These are phyloP conservation scores for Elsinoe fawcettii DNA, from an alignment of 2,329 filamentous ascomycete species.

Conservation along the genomic window DNA sequence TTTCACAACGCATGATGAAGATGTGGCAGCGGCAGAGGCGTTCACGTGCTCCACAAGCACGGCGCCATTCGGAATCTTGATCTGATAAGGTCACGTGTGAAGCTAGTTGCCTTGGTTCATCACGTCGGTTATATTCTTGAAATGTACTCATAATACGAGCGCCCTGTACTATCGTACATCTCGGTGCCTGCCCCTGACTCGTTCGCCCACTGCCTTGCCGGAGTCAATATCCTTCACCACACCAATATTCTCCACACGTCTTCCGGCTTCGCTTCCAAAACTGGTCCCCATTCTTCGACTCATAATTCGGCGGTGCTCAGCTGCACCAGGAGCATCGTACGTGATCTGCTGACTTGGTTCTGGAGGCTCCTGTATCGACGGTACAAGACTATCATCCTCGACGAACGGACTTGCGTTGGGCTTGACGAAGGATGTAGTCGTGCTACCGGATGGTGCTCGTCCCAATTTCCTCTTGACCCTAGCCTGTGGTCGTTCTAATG, in stretches of 20 bases:
- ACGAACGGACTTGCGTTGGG: conserved; percentile 12
- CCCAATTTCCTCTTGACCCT: conserved; percentile 6
- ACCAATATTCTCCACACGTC: conserved; percentile 25
- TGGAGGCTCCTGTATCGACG: conserved; percentile 14
- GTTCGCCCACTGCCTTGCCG: conserved; percentile 17
- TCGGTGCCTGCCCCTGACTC: conserved; percentile 19
- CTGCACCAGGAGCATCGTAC: conserved; percentile 29
- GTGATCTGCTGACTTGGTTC: conserved; percentile 30
- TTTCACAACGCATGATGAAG: not conserved
- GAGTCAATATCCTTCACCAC: conserved; percentile 25
- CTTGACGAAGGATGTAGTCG: conserved; percentile 1
- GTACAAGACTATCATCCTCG: not conserved
- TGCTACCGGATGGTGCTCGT: conserved; percentile 9
- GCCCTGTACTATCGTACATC: conserved; percentile 11
- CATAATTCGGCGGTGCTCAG: conserved; percentile 26
- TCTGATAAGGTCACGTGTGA: not conserved
- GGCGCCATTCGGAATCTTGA: not conserved
- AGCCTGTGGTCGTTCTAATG: not conserved
- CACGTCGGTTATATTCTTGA: not conserved
- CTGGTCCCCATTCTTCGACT: conserved; percentile 27
- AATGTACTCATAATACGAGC: not conserved
- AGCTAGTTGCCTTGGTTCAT: not conserved
- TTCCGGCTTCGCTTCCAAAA: conserved; percentile 23
- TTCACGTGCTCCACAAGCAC: not conserved
- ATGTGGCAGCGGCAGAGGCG: not conserved